These are phyloP conservation scores for Penicillium fimorum DNA, from an alignment of 495 filamentous ascomycete species.

Conservation along the genomic window DNA sequence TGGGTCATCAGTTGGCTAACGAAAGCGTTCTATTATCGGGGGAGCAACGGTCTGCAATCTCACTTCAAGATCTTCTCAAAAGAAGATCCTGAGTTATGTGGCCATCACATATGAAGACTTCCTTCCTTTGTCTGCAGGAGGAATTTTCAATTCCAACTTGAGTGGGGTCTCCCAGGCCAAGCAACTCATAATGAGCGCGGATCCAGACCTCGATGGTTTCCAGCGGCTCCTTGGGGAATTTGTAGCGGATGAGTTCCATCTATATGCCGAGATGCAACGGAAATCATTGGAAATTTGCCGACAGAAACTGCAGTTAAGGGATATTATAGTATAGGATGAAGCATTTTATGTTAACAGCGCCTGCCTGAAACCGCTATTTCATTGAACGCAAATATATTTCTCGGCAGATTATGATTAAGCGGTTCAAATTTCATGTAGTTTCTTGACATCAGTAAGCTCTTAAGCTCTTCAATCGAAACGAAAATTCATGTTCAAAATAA, in stretches of 20 bases:
- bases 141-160: slow-evolving; percentile 29
- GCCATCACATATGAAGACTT: slow-evolving; percentile 33
- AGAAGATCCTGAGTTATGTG: slow-evolving; percentile 16
- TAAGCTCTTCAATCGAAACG: too few species aligned
- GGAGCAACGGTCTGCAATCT: neutral
- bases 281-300: slow-evolving; percentile 26
- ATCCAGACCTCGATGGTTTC: slow-evolving; percentile 35
- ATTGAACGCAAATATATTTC: too few species aligned
- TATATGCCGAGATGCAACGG: slow-evolving; percentile 31
- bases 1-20: slow-evolving; percentile 9
- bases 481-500: too few species aligned
- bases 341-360: neutral
- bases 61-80: slow-evolving; percentile 26
- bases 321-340: slow-evolving; percentile 8
- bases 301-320: slow-evolving; percentile 17
- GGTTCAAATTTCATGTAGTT: too few species aligned
- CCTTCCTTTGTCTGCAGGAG: slow-evolving; percentile 28
- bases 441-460: too few species aligned
- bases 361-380: neutral
- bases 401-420: too few species aligned
- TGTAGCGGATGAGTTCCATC: slow-evolving; percentile 30
- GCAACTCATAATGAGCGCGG: slow-evolving; percentile 31
- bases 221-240: slow-evolving; percentile 25
- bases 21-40: neutral
- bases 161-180: slow-evolving; percentile 21